These are phyloP conservation scores for Xylaria bambusicola DNA, from an alignment of 495 filamentous ascomycete species.

Conservation along the genomic window DNA sequence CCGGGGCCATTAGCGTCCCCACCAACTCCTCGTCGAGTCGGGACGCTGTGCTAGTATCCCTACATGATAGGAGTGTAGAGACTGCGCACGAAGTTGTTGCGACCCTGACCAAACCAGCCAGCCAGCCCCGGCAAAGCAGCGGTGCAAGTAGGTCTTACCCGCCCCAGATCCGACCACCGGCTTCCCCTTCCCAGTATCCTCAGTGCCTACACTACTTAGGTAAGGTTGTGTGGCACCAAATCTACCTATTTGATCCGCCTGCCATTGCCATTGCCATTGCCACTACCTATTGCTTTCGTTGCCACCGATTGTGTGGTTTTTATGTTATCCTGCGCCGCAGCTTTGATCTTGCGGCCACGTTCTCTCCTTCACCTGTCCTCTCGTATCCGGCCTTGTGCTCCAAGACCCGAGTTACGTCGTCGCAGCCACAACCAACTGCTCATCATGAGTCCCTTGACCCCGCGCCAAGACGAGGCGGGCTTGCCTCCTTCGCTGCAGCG, in stretches of 20 bases:
- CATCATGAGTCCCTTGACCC: constrained; percentile 27
- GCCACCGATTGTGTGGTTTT: constrained; percentile 8
- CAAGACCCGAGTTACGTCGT: constrained; percentile 18
- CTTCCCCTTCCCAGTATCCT: neutral
- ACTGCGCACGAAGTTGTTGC: constrained; percentile 11
- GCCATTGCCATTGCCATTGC: neutral
- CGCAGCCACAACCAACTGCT: constrained; percentile 4
- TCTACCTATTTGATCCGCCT: neutral
- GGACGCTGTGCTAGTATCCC: constrained; percentile 12
- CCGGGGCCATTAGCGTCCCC: constrained; percentile 30
- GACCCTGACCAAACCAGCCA: constrained; percentile 19
- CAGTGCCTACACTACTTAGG: neutral
- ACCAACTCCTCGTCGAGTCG: constrained; percentile 19
- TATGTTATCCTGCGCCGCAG: neutral
- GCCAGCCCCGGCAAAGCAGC: constrained; percentile 1
- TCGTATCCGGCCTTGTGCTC: constrained; percentile 6
- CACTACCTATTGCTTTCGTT: neutral
- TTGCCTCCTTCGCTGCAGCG: constrained; percentile 28
- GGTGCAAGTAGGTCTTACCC: neutral
- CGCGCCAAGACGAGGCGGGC: constrained; percentile 31
- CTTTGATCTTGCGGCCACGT: constrained; percentile 1
- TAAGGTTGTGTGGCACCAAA: neutral
- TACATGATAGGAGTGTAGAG: too few species aligned
- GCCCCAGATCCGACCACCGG: constrained; percentile 17
- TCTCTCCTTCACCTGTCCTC: constrained; percentile 8